Base-by-base conservation (phyloP, 2,329 filamentous ascomycete genomes). In the Albophoma yamanashiensis region DNA sequence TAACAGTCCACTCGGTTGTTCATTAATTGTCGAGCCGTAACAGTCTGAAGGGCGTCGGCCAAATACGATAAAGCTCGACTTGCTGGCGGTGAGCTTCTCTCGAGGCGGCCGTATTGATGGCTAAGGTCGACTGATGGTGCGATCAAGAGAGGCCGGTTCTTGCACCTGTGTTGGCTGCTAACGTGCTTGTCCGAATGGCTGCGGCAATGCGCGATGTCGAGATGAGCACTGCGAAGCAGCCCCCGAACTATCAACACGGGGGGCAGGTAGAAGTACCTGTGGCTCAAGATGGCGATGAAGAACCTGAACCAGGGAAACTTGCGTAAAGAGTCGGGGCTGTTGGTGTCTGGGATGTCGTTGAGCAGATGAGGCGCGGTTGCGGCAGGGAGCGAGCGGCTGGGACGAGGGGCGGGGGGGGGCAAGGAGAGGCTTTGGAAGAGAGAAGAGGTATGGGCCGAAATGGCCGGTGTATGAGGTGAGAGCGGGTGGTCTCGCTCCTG, bases 401-500 rank as follows among this genome's bases (percentile, higher is more conserved):
- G 9, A 20, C 47, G 12, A 17, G 34, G 57, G 9, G 36, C 36
- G 40, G 36, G 34, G 4, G 36, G 34, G 6, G 36, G 53, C 34
- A 45, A 60, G 50, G 47, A 27, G 56, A 59, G 38, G 45, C 34
- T 34, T 15, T 31, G 53, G 43, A 50, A 59, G 60, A 43, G 22
- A 53, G 34, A 25, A 31, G 55, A 62, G 40, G 25, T 53, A 36
- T 52, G 47, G 56, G 36, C 38, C 31, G 52, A 40, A 38, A 61
- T 47, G 39, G 50, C 59, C 58, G 58, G 58, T 58, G 55, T 58
- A 52, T 59, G 58, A 55, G 39, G 58, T 40, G 57, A 58, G 52
- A 58, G 36, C 45, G 43, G 57, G 56, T 58, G 59, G 59, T 58
- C 38, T 60, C 43, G 57, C 61, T 58, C 58, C 60, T 57, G 55